Conservation (phyloP, 2,329 filamentous ascomycete genomes). For the Neodidymelliopsis sp. region DNA sequence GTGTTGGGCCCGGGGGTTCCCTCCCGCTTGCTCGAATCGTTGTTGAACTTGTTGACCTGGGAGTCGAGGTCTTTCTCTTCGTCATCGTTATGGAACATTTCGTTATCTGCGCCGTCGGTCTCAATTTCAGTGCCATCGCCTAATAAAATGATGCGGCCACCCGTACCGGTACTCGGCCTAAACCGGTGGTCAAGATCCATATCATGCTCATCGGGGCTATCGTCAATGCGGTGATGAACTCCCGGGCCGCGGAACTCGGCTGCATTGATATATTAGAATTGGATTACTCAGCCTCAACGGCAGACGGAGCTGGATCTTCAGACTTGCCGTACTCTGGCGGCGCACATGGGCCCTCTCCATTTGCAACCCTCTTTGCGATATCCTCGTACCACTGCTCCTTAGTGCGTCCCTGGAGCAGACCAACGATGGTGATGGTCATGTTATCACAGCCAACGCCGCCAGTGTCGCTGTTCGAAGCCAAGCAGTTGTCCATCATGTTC, state of each 20-base stretch:
- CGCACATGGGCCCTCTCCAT: conserved; percentile 96
- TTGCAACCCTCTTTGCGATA: conserved; percentile 90
- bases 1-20: conserved; percentile 19
- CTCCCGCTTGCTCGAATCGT: conserved; percentile 30
- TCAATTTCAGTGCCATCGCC: conserved; percentile 94
- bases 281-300: conserved; percentile 42
- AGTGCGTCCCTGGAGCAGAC: conserved; percentile 85
- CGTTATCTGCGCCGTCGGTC: conserved; percentile 85
- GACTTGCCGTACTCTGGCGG: conserved; percentile 99
- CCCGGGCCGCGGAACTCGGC: conserved; percentile 61
- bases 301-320: conserved; percentile 51
- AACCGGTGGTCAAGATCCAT: conserved; percentile 74
- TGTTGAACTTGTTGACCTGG: conserved; percentile 74
- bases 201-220: conserved; percentile 69
- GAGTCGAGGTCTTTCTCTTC: conserved; percentile 84
- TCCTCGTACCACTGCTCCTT: conserved; percentile 99
- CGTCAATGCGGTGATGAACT: conserved; percentile 59
- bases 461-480: conserved; percentile 96
- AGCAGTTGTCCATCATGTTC: conserved; percentile 99
- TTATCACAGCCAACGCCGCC: conserved; percentile 98
- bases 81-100: conserved; percentile 94
- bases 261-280: conserved; percentile 49
- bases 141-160: conserved; percentile 88
- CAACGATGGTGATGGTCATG: conserved; percentile 97
- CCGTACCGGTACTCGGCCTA: conserved; percentile 68